Base-by-base conservation (phyloP, 805 yeast genomes). In the Candida xyloterini region DNA sequence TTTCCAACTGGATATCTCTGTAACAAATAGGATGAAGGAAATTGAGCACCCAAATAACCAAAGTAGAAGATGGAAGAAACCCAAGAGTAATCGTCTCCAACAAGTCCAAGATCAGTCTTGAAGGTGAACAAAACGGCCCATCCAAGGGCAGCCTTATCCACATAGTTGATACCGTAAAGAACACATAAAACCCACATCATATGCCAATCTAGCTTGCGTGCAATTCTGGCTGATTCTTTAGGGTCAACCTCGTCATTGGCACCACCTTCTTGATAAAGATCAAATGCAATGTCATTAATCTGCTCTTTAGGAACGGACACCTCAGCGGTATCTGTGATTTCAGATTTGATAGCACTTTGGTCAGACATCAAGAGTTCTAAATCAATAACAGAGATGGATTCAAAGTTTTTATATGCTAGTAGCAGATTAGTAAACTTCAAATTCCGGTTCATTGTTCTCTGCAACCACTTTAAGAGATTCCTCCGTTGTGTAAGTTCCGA, bases 1-100 rank as follows among this genome's bases (percentile, higher is more conserved):
- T 68, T 68, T 7, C 63, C 63, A 30, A 69, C 58, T 1, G 84
- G 82, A 27, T 66, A 65, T 30, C 62, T 68, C 48, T 79, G 84
- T 30, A 80, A 65, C 36, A 58, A 56, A 20, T 55, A 49, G 10
- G 62, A 56, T 3, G 74, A 67, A 7, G 79, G 79, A 34, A 62
- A 65, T 37, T 68, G 72, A 42, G 70, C 73, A 6, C 60, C 62
- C 43, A 76, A 51, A 51, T 74, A 76, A 15, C 76, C 76, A 21
- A 72, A 39, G 36, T 58, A 58, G 33, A 61, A 61, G 9, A 58
- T 53, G 16, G 67, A 49, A 16, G 66, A 57, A 28, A 60, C 62
- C 75, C 76, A 71, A 11, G 70, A 55, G 42, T 65, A 73, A 35
- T 62, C 52, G 21, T 48, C 47, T 23, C 75, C 70, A 3, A 15